Percentiles rank a stretch among this genome's conserved stretches.
These are phyloP conservation scores for Gastrodia elata DNA, from an alignment of 106 monocot genomes.

Conservation along the genomic window DNA sequence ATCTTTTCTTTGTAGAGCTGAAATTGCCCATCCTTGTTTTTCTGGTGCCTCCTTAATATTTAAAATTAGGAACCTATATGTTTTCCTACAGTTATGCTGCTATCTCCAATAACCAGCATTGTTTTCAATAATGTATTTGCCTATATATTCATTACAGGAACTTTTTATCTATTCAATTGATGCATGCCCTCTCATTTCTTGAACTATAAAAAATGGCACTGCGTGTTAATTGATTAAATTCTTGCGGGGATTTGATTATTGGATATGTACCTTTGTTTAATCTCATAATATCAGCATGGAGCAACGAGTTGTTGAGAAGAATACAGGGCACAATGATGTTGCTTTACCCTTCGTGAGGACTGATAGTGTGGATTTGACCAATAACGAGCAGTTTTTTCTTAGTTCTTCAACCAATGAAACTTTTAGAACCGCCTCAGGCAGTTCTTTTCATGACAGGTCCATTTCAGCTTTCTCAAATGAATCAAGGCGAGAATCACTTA, in stretches of 20 bases:
- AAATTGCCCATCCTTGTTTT: background rate
- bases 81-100: background rate
- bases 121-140: background rate
- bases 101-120: background rate
- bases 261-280: background rate
- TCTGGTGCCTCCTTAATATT: background rate
- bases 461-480: background rate
- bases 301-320: background rate
- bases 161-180: background rate
- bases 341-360: background rate
- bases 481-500: slow-evolving; percentile 15
- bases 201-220: background rate
- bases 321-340: background rate
- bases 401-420: slow-evolving; percentile 13
- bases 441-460: slow-evolving; percentile 10
- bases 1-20: no score
- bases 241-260: background rate
- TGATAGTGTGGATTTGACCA: background rate
- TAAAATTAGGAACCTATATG: background rate
- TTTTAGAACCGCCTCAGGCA: slow-evolving; percentile 14
- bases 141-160: background rate
- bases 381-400: background rate
- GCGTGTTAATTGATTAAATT: background rate
- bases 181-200: background rate
- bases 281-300: background rate